Evolutionary conservation across 1,284 basidiomycete species (phyloP).

Genomic region (Leccinum pachyderme): DNA sequence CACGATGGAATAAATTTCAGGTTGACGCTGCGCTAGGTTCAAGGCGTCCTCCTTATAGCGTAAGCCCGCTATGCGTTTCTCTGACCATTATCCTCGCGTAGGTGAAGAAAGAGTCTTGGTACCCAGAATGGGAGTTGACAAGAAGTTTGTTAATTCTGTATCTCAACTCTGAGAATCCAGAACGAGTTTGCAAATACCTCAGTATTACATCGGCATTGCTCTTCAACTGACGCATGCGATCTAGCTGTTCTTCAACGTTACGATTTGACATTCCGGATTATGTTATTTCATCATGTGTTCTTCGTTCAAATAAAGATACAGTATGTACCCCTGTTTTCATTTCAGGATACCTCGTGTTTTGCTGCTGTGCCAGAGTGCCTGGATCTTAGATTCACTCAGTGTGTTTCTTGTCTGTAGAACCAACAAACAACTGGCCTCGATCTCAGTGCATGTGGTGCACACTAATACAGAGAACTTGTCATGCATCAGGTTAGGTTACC

Average conservation of each 20-base stretch:
- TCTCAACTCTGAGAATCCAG: neutral
- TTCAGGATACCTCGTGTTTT: neutral
- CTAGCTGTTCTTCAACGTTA: neutral
- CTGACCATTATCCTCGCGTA: conserved; percentile 1
- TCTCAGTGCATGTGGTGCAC: neutral
- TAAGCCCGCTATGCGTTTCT: conserved; percentile 25
- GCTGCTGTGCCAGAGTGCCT: neutral
- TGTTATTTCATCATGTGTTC: neutral
- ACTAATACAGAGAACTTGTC: neutral
- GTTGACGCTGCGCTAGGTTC: conserved; percentile 52
- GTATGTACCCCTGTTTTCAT: neutral
- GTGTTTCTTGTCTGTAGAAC: neutral
- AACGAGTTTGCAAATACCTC: neutral
- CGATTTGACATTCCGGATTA: neutral
- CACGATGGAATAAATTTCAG: conserved; percentile 34
- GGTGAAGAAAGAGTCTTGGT: conserved; percentile 28
- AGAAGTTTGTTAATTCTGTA: neutral
- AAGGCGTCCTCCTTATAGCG: conserved; percentile 68
- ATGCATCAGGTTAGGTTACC: neutral
- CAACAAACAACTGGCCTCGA: neutral
- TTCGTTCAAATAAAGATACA: too few species aligned
- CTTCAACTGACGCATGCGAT: too few species aligned
- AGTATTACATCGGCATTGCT: too few species aligned
- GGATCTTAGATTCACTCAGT: neutral
- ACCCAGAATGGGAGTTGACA: neutral